Percentiles rank a stretch among this genome's conserved stretches.
These are phyloP conservation scores for Ophiobolus disseminans DNA, from an alignment of 2,329 filamentous ascomycete genomes.

Conservation along the genomic window DNA sequence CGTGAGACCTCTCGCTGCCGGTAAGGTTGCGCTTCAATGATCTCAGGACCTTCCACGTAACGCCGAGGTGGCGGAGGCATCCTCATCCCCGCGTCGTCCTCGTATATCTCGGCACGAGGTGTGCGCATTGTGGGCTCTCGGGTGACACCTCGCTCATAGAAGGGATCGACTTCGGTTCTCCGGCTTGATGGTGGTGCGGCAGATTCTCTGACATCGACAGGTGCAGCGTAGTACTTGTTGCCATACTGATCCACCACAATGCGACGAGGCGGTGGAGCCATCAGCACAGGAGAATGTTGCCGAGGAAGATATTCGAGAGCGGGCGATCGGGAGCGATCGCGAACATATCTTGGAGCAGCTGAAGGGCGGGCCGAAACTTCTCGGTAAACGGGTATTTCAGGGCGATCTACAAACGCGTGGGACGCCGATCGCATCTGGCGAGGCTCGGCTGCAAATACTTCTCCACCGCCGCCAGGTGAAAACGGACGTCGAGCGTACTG, in stretches of 20 bases:
- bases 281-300: conserved; percentile 48
- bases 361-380: conserved; percentile 49
- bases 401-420: conserved; percentile 51
- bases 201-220: conserved; percentile 60
- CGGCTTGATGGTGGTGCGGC: conserved; percentile 57
- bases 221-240: conserved; percentile 74
- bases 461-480: conserved; percentile 46
- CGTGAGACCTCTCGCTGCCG: conserved; percentile 66
- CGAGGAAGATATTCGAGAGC: conserved; percentile 48
- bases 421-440: conserved; percentile 51
- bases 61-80: conserved; percentile 57
- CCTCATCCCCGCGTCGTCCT: conserved; percentile 44
- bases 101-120: conserved; percentile 59
- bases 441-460: conserved; percentile 49
- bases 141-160: conserved; percentile 70
- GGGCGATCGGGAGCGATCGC: conserved; percentile 53
- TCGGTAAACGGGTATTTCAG: conserved; percentile 44
- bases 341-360: conserved; percentile 47
- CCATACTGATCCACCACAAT: conserved; percentile 85
- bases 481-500: conserved; percentile 55
- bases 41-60: conserved; percentile 64
- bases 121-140: conserved; percentile 60
- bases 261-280: conserved; percentile 62
- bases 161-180: conserved; percentile 61
- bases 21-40: conserved; percentile 62